A percentile compares a stretch with the other conserved stretches of the same genome.
Conservation (phyloP, 352 stramenopile genomes). For the Pythium rhizo-oryzae region DNA sequence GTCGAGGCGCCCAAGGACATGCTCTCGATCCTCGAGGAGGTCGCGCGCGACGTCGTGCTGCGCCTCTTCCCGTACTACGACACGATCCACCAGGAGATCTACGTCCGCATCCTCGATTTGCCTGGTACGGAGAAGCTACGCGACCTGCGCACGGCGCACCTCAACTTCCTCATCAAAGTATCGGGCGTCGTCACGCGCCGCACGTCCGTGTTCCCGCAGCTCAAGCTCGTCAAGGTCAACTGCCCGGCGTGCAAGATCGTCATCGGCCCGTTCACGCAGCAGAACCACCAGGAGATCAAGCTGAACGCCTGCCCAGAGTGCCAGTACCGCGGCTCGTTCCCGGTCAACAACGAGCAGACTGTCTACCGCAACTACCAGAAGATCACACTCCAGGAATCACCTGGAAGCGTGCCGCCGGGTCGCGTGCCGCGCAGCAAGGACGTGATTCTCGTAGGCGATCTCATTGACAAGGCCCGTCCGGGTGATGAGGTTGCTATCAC, state of each 20-base stretch:
- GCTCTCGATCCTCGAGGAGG: constrained; percentile 89
- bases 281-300: constrained; percentile 80
- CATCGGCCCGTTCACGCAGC: constrained; percentile 90
- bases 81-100: constrained; percentile 97
- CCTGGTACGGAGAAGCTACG: constrained; percentile 96
- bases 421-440: constrained; percentile 98
- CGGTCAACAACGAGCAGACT: constrained; percentile 94
- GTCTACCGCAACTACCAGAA: constrained; percentile 99
- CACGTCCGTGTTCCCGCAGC: constrained; percentile 98
- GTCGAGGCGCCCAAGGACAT: constrained; percentile 97
- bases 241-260: constrained; percentile 90
- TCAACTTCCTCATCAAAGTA: constrained; percentile 98
- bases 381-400: constrained; percentile 97
- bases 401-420: constrained; percentile 95
- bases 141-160: constrained; percentile 93
- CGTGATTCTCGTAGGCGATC: constrained; percentile 96
- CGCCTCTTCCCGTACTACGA: constrained; percentile 98
- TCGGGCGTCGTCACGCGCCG: constrained; percentile 96
- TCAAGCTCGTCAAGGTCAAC: constrained; percentile 97
- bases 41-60: constrained; percentile 89
- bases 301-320: constrained; percentile 92
- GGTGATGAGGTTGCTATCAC: constrained; percentile 99
- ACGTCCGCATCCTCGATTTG: constrained; percentile 97
- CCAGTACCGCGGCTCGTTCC: constrained; percentile 91
- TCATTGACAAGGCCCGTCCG: constrained; percentile 97